Conservation (phyloP, 129 eudicot genomes). For the Chrysanthemum makinoi region DNA sequence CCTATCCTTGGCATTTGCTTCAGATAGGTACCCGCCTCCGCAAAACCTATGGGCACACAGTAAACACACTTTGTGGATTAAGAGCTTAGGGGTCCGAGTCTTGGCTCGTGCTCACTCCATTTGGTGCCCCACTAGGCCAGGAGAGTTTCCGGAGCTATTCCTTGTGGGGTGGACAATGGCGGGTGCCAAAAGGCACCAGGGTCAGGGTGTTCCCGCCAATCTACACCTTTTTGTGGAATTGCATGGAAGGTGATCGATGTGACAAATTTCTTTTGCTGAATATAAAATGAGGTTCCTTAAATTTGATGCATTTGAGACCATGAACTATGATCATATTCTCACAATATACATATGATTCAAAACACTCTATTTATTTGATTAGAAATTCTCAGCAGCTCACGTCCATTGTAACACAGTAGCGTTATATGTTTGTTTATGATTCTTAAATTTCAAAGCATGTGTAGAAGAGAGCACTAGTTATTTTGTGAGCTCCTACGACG, state of each 20-base stretch:
- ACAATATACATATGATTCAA: neutral
- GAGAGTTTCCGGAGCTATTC: too few relatives aligned
- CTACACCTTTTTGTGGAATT: too few relatives aligned
- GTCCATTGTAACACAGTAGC: slow-evolving; percentile 2
- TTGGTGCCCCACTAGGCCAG: too few relatives aligned
- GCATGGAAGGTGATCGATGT: neutral
- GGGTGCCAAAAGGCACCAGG: too few relatives aligned
- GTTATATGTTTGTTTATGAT: neutral
- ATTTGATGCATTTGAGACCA: slow-evolving; percentile 4
- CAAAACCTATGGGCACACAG: too few relatives aligned
- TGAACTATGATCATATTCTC: neutral
- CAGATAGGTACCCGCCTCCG: too few relatives aligned
- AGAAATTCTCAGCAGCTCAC: neutral
- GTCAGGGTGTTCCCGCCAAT: too few relatives aligned
- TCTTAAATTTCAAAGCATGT: slow-evolving; percentile 6
- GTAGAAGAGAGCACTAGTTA: neutral
- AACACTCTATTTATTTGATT: neutral
- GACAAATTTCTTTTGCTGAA: neutral
- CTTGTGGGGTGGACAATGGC: too few relatives aligned
- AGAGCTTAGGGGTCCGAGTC: too few relatives aligned
- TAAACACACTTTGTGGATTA: too few relatives aligned
- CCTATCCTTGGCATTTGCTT: too few relatives aligned
- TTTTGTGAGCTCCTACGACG: neutral
- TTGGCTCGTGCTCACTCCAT: too few relatives aligned
- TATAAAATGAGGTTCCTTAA: neutral